Evolutionary conservation across 345 rosid genomes (phyloP).

Genomic region (Linum tenue): DNA sequence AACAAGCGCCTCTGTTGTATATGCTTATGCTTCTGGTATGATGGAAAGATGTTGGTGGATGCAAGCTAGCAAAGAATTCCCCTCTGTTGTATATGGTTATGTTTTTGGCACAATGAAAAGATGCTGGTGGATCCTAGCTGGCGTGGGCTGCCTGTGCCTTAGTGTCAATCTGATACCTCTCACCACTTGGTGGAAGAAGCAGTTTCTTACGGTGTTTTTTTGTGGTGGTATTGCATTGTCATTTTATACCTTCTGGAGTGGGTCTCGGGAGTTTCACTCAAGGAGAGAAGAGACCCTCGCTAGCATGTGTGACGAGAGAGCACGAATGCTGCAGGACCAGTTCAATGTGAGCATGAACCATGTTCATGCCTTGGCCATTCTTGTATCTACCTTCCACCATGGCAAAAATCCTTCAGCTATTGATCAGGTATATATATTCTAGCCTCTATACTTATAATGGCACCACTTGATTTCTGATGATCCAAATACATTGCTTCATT

Average conservation of each 20-base stretch:
- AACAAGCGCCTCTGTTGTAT: constrained; percentile 13
- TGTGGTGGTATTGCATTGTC: constrained; percentile 43
- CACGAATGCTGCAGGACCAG: constrained; percentile 96
- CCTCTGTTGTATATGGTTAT: not conserved
- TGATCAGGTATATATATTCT: constrained; percentile 66
- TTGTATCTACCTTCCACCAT: constrained; percentile 95
- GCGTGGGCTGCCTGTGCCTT: constrained; percentile 28
- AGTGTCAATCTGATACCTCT: constrained; percentile 22
- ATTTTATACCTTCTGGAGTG: constrained; percentile 51
- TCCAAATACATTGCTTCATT: not conserved
- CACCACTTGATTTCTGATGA: not conserved
- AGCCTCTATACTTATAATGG: not conserved
- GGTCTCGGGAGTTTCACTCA: constrained; percentile 21
- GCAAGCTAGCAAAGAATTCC: constrained; percentile 16
- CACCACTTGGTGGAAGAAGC: constrained; percentile 45
- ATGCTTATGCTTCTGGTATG: constrained; percentile 19
- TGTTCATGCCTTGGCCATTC: constrained; percentile 93
- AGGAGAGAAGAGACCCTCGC: constrained; percentile 60
- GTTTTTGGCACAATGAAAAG: constrained; percentile 24
- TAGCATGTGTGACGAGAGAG: constrained; percentile 95
- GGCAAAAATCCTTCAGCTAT: constrained; percentile 82
- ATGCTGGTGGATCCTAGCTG: constrained; percentile 47
- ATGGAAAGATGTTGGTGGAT: constrained; percentile 44
- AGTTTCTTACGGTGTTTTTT: constrained; percentile 40
- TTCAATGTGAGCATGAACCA: constrained; percentile 96